Percentiles rank a stretch among this genome's conserved stretches.
Conservation (phyloP, 2,329 filamentous ascomycete species). For the Fusarium verrucosum region DNA sequence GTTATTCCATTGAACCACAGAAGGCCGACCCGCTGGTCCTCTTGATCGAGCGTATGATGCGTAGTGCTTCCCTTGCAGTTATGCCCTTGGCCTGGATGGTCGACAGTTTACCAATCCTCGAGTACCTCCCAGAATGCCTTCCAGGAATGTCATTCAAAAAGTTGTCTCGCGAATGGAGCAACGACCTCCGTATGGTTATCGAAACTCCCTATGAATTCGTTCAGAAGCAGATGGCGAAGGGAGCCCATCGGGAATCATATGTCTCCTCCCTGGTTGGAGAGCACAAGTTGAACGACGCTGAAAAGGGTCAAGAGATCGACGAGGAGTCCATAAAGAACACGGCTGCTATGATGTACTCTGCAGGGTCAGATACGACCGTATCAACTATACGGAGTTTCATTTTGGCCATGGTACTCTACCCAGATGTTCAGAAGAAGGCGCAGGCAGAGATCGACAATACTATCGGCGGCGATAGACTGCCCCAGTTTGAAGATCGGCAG, state of each 20-base stretch:
- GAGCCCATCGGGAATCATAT: constrained; percentile 24
- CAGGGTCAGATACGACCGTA: background rate
- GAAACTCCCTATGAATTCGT: constrained; percentile 43
- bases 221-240: constrained; percentile 26
- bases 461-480: constrained; percentile 42
- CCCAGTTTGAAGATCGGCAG: constrained; percentile 35
- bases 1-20: constrained; percentile 40
- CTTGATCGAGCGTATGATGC: constrained; percentile 29
- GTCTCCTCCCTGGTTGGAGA: constrained; percentile 15
- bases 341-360: background rate
- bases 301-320: background rate
- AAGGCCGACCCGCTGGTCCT: constrained; percentile 38
- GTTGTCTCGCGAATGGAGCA: constrained; percentile 35
- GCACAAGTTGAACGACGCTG: background rate
- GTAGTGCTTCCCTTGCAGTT: background rate
- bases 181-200: background rate
- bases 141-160: constrained; percentile 43
- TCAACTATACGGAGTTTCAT: background rate
- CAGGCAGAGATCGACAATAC: constrained; percentile 37
- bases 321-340: background rate
- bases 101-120: constrained; percentile 42
- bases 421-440: constrained; percentile 30
- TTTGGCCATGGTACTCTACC: constrained; percentile 29
- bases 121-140: constrained; percentile 39
- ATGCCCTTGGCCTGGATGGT: background rate